A percentile compares a stretch with the other conserved stretches of the same genome.
Conservation (phyloP, 352 stramenopile genomes). For the Phytophthora capsici region DNA sequence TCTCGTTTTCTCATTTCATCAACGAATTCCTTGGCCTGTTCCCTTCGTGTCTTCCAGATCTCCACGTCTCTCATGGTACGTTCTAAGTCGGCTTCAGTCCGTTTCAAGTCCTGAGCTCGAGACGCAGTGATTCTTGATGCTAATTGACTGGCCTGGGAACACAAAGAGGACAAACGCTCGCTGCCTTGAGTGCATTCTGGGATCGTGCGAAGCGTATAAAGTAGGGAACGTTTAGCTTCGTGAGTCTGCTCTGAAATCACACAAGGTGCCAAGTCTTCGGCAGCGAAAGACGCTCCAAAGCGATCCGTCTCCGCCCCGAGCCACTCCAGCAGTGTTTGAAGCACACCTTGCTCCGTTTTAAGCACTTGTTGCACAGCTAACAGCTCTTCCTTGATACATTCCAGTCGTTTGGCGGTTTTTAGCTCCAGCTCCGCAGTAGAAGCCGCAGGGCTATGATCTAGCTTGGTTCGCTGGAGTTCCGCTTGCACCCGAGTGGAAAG, state of each 20-base stretch:
- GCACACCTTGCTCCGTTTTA: constrained; percentile 42
- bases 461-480: constrained; percentile 51
- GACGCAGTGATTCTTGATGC: constrained; percentile 57
- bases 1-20: constrained; percentile 63
- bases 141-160: constrained; percentile 51
- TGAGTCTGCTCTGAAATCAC: constrained; percentile 24
- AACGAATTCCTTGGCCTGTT: constrained; percentile 63
- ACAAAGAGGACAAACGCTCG: constrained; percentile 52
- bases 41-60: constrained; percentile 65
- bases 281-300: constrained; percentile 35
- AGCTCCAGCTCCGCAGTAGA: constrained; percentile 13
- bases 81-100: constrained; percentile 62
- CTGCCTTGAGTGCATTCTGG: constrained; percentile 57
- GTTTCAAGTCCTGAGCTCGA: constrained; percentile 52
- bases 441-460: not conserved
- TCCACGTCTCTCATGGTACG: constrained; percentile 65
- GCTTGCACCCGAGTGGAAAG: constrained; percentile 45
- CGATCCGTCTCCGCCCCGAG: constrained; percentile 58
- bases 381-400: constrained; percentile 48
- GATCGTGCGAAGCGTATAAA: constrained; percentile 35
- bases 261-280: constrained; percentile 18
- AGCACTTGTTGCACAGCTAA: constrained; percentile 57
- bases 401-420: constrained; percentile 30
- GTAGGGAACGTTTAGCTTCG: constrained; percentile 28
- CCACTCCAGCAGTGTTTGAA: constrained; percentile 59